These are phyloP conservation scores for Rhodotorula taiwanensis DNA, from an alignment of 768 basidiomycete genomes.

Conservation along the genomic window DNA sequence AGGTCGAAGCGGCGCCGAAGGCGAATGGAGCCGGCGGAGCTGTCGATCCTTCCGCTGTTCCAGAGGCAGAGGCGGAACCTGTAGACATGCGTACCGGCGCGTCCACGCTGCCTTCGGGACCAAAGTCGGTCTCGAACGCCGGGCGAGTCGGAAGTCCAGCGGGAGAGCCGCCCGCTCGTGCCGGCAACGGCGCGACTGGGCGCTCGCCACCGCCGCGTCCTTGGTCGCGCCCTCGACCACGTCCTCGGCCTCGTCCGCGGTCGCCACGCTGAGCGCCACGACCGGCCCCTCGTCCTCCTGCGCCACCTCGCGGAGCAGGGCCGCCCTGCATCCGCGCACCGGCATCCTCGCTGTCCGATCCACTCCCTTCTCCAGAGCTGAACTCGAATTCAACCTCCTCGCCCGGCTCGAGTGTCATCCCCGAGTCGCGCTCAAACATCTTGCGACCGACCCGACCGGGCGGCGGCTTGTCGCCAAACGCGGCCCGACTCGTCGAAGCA, in stretches of 20 bases:
- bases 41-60: too few relatives aligned
- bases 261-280: conserved; percentile 12
- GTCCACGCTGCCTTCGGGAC: background rate
- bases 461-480: conserved; percentile 26
- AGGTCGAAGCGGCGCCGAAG: background rate
- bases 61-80: too few relatives aligned
- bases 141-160: conserved; percentile 21
- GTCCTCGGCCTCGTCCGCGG: conserved; percentile 3
- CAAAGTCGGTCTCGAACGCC: background rate
- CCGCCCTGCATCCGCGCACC: background rate
- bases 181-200: conserved; percentile 8
- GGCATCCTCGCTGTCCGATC: background rate
- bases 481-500: background rate
- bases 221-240: conserved; percentile 1
- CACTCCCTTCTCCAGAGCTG: conserved; percentile 21
- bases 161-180: background rate
- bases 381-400: conserved; percentile 38
- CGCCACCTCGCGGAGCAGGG: too few relatives aligned
- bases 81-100: conserved; percentile 2
- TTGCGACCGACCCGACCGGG: conserved; percentile 17
- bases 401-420: conserved; percentile 2
- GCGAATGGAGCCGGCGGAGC: too few relatives aligned
- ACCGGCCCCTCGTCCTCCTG: background rate
- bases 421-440: conserved; percentile 37
- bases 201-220: background rate